Evolutionary conservation across 1,284 basidiomycete species (phyloP), one percentile per base, ranked within the genome.

Genomic region (Volvariella surrecta): DNA sequence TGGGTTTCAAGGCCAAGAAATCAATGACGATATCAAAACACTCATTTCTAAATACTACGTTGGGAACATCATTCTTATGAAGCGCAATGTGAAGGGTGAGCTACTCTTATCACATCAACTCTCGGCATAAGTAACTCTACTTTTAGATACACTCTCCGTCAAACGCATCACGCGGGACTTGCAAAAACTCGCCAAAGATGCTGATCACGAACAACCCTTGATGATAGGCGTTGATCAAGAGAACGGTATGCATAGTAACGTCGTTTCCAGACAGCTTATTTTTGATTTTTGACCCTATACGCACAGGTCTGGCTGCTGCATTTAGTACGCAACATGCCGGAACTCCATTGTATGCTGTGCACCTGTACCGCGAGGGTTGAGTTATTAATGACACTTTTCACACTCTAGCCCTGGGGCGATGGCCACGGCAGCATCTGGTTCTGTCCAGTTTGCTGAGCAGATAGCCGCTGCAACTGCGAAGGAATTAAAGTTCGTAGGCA

Each of bases 171-270:
- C 79, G 3, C 56, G 58, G 20, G 62, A 67, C 24, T 56, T 84
- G 32, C 81, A 83, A 51, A 48, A 52, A 18, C 54, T 79, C 11
- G 79, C 82, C 2, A 73, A 70, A 45, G 66, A 74, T 24, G 63
- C 73, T 1, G 75, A 79, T 0, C 80, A 84, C 45, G 47, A 53
- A 6, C 59, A 50, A 7, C 81, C 79, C 1, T 61, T 84, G 18
- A 64, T 83, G 53, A 76, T 84, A 39, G 79, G 81, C 1, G 82
- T 73, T 13, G 81, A 84, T 61, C 82, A 84, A 57, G 82, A 85
- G 55, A 80, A 81, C 51, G 82, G 80, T 73, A 40, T 7, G 60
- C 16, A 17, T 32, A 9, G 8, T 15, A 31, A 31, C 30, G 24
- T n/a, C 32, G 15, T 39, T 9, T 45, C n/a, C 45, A 21, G 18